Percentiles rank a stretch among this genome's conserved stretches.
Conservation (phyloP, 2,329 filamentous ascomycete genomes). For the Fusarium transvaalense region DNA sequence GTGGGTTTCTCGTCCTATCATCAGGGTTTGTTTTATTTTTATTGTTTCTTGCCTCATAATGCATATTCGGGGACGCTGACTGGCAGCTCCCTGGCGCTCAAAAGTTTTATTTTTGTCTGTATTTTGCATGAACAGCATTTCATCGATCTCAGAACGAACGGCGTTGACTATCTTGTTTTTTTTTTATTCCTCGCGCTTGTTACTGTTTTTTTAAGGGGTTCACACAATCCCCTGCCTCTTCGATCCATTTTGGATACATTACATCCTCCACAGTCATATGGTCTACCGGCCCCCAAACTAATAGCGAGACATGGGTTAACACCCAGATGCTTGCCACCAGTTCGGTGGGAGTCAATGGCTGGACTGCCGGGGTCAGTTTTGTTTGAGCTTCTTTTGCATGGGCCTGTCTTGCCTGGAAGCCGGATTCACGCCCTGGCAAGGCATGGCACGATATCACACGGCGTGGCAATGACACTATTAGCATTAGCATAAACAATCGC, state of each 20-base stretch:
- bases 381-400: constrained; percentile 19
- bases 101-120: constrained; percentile 39
- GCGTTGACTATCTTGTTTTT: constrained; percentile 34
- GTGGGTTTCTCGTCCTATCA: constrained; percentile 19
- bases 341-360: constrained; percentile 16
- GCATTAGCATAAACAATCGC: constrained; percentile 30
- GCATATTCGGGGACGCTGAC: constrained; percentile 24
- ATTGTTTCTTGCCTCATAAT: constrained; percentile 24
- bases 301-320: constrained; percentile 16
- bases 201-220: constrained; percentile 3
- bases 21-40: constrained; percentile 18
- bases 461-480: constrained; percentile 33
- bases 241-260: constrained; percentile 4
- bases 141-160: constrained; percentile 28
- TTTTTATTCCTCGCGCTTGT: constrained; percentile 3
- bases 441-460: constrained; percentile 22
- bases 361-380: constrained; percentile 8
- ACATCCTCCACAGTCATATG: constrained; percentile 12
- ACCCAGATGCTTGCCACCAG: constrained; percentile 7
- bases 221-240: constrained; percentile 12
- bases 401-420: constrained; percentile 21
- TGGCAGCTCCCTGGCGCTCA: constrained; percentile 41
- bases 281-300: constrained; percentile 16
- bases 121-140: constrained; percentile 39
- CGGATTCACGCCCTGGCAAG: constrained; percentile 19